Percentiles rank a stretch among this genome's conserved stretches.
Evolutionary conservation across 768 basidiomycete species (phyloP).

Genomic region (Suillus sp.): DNA sequence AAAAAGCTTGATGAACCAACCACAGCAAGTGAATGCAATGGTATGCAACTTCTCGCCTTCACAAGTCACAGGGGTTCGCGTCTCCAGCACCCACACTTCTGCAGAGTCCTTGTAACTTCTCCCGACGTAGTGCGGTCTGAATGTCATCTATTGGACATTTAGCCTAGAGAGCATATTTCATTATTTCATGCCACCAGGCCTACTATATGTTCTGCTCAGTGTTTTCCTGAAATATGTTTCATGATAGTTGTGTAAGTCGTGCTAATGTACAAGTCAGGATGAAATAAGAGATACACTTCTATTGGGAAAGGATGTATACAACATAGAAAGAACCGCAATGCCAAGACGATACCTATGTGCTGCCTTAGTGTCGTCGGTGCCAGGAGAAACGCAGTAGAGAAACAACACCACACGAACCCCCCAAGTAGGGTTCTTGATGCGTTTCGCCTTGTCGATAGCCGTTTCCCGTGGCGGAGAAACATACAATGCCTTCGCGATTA

Average conservation of each 20-base stretch:
- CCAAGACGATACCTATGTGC: background rate
- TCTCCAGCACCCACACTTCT: background rate
- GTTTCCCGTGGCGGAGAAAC: background rate
- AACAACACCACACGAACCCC: constrained; percentile 1
- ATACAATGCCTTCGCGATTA: background rate
- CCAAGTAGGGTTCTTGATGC: background rate
- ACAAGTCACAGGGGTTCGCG: background rate
- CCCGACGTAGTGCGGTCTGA: too few species aligned
- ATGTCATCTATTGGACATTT: background rate
- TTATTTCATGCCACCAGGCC: background rate
- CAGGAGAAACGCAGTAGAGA: background rate
- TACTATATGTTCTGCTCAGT: background rate
- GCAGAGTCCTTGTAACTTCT: background rate
- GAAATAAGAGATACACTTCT: background rate
- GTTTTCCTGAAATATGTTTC: background rate
- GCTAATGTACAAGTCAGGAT: background rate
- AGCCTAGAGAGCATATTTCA: background rate
- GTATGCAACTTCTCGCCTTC: background rate
- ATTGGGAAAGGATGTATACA: background rate
- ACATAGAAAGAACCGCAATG: background rate
- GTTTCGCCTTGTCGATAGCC: background rate
- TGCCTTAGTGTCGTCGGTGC: background rate
- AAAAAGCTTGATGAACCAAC: background rate
- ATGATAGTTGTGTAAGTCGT: background rate
- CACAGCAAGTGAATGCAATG: background rate